phyloP scores from a whole-genome alignment of 768 basidiomycete species.

The Boletus subcaerulescens region DNA sequence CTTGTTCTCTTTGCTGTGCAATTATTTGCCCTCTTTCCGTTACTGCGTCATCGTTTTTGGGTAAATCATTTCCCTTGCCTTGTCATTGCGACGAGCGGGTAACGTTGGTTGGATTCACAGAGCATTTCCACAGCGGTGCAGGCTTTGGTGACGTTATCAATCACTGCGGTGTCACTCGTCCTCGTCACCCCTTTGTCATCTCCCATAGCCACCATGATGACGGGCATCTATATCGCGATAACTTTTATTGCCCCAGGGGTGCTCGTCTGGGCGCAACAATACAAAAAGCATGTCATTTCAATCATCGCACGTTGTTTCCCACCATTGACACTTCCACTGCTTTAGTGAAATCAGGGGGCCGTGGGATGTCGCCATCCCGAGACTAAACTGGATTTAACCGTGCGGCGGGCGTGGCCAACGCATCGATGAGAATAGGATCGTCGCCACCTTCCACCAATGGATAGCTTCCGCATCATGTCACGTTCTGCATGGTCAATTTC shows the following conservation, averaged over 20 bases:
- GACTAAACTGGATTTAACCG: constrained; percentile 45
- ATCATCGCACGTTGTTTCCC: constrained; percentile 9
- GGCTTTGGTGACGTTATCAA: constrained; percentile 48
- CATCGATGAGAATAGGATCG: constrained; percentile 28
- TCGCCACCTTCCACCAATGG: constrained; percentile 24
- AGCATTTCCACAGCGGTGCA: constrained; percentile 45
- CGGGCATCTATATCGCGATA: constrained; percentile 48
- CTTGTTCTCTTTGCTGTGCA: constrained; percentile 83
- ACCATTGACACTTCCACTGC: constrained; percentile 11
- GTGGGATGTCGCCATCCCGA: constrained; percentile 86
- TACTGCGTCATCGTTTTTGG: constrained; percentile 71
- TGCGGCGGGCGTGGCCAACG: constrained; percentile 22
- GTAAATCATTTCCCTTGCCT: constrained; percentile 35
- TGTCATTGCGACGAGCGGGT: constrained; percentile 8
- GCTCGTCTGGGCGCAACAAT: constrained; percentile 81
- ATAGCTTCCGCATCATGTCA: constrained; percentile 12
- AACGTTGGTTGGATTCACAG: constrained; percentile 35
- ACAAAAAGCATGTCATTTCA: constrained; percentile 67
- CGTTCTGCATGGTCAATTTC: constrained; percentile 22
- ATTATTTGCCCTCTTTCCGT: constrained; percentile 79
- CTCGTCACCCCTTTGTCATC: constrained; percentile 54
- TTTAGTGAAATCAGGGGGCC: constrained; percentile 84
- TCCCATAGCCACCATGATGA: constrained; percentile 52
- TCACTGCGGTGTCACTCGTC: constrained; percentile 49
- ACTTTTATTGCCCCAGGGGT: constrained; percentile 73